These are phyloP conservation scores for Amphicarpaea edgeworthii DNA, from an alignment of 306 rosid genomes.

Conservation along the genomic window DNA sequence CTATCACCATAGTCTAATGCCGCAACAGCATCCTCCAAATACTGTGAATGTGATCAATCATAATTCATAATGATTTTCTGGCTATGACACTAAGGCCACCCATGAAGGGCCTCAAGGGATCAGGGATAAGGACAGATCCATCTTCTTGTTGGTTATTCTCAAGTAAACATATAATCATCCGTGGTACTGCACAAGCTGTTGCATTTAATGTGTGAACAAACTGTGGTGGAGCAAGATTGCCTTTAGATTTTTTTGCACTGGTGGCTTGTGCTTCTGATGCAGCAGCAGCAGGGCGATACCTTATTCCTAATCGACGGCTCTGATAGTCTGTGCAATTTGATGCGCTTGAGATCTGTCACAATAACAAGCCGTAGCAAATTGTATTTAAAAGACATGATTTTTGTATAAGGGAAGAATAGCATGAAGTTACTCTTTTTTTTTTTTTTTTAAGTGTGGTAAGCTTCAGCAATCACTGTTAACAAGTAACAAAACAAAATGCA, in stretches of 20 bases:
- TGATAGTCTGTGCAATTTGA: slow-evolving; percentile 89
- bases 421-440: slow-evolving; percentile 1
- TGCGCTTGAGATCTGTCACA: slow-evolving; percentile 87
- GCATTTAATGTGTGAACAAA: slow-evolving; percentile 95
- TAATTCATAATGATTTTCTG: slow-evolving; percentile 53
- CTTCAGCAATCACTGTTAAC: slow-evolving; percentile 27
- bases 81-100: slow-evolving; percentile 69
- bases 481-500: slow-evolving; percentile 21
- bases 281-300: slow-evolving; percentile 80
- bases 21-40: slow-evolving; percentile 46
- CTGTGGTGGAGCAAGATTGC: slow-evolving; percentile 71
- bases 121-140: slow-evolving; percentile 78
- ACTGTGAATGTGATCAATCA: slow-evolving; percentile 16
- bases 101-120: slow-evolving; percentile 86
- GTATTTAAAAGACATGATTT: slow-evolving; percentile 23
- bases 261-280: slow-evolving; percentile 58
- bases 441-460: slow-evolving; percentile 13
- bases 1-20: slow-evolving; percentile 33
- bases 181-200: slow-evolving; percentile 93
- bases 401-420: slow-evolving; percentile 12
- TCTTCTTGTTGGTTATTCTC: slow-evolving; percentile 93
- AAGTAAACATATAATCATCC: slow-evolving; percentile 86
- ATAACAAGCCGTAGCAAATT: slow-evolving; percentile 10
- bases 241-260: slow-evolving; percentile 66
- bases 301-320: slow-evolving; percentile 84